Conservation (phyloP, 306 rosid genomes). For the Heteromeles arbutifolia region DNA sequence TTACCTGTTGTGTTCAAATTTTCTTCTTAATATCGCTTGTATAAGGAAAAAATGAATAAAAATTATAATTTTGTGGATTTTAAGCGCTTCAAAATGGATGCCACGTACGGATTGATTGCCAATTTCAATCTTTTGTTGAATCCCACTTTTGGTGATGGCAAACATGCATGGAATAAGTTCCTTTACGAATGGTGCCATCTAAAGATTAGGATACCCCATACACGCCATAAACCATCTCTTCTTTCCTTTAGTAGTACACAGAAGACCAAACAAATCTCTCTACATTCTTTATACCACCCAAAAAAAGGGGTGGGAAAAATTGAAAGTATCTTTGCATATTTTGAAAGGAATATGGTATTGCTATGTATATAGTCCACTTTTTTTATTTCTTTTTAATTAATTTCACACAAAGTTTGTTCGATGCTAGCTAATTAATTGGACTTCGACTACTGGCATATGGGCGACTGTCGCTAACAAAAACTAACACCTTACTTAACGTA, state of each 20-base stretch:
- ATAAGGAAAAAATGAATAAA: background rate
- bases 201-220: conserved; percentile 39
- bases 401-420: background rate
- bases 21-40: background rate
- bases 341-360: background rate
- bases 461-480: background rate
- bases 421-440: background rate
- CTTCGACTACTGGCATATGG: background rate
- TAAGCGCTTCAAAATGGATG: background rate
- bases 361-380: background rate
- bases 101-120: background rate
- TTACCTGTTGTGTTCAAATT: too few relatives aligned
- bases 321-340: background rate
- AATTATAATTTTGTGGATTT: background rate
- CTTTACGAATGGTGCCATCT: background rate
- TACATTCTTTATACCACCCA: conserved; percentile 1
- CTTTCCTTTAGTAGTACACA: conserved; percentile 17
- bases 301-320: conserved; percentile 8
- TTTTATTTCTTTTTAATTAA: background rate
- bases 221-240: background rate
- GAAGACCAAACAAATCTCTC: background rate
- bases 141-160: background rate
- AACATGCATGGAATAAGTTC: background rate
- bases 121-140: background rate
- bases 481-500: background rate